Evolutionary conservation across 768 basidiomycete species (phyloP), one percentile per base, ranked within the genome.

Genomic region (Macrolepiota albuminosa): DNA sequence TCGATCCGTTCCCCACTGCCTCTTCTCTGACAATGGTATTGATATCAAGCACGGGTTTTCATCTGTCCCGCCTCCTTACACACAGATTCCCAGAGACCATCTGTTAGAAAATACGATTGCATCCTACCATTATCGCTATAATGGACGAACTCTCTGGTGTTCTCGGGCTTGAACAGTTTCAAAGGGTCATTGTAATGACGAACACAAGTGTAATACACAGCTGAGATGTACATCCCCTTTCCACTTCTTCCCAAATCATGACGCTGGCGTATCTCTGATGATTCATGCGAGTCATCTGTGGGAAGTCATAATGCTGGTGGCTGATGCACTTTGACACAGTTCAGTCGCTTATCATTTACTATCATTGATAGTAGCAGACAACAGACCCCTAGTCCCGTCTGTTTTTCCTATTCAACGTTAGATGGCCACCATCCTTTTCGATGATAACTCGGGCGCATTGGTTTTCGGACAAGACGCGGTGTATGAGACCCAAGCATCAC

Each of bases 401-500:
- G 29, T n/a, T 13, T 18, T 10, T 7, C 29, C 29, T 13, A 40
- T 53, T 21, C 10, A 29, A 11, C 24, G 18, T n/a, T 54, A 39
- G 39, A 58, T 58, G 57, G 40, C 57, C 5, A 58, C 57, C 49
- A 51, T 58, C 26, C 48, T 58, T 34, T 43, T 58, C 48, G 49
- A 58, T 34, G 48, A 51, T 31, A 57, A 33, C 6, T 13, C 56
- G 11, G 48, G 26, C 4, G 26, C 49, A 18, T 34, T 57, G 26
- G 13, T 33, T 24, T 29, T 50, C 1, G 39, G 50, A 58, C 40
- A 33, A 45, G 40, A 21, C 34, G 18, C 49, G 9, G 40, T 36
- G 21, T 18, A 45, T 7, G n/a, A 58, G 43, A 58, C 42, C 36
- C n/a, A 43, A 2, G 1, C 8, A 11, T 52, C 57, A 9, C 16